Evolutionary conservation across 306 rosid genomes (phyloP).

Genomic region (Pyrus bretschneideri): DNA sequence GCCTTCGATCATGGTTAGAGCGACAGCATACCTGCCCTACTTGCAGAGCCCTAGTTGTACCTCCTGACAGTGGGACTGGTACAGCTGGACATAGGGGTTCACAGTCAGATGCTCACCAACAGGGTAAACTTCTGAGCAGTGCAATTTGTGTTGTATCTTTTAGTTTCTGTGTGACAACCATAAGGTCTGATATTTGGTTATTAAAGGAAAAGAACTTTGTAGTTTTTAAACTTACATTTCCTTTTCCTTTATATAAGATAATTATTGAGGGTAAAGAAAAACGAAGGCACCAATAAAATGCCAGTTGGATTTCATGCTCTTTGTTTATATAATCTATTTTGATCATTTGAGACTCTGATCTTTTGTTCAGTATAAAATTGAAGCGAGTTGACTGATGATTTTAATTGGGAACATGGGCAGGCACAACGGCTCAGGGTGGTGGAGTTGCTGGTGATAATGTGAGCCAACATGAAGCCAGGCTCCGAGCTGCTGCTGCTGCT

Average conservation of each 20-base stretch:
- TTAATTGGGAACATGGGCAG: conserved; percentile 33
- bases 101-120: conserved; percentile 56
- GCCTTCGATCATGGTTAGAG: conserved; percentile 99
- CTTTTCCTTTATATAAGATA: background rate
- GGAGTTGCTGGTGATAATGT: conserved; percentile 40
- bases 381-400: conserved; percentile 14
- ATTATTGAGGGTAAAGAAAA: background rate
- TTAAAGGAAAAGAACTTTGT: background rate
- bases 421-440: conserved; percentile 45
- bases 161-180: background rate
- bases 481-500: conserved; percentile 90
- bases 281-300: background rate
- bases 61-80: conserved; percentile 69
- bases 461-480: conserved; percentile 79
- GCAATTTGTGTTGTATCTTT: background rate
- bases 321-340: background rate
- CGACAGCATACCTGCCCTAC: conserved; percentile 98
- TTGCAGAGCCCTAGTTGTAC: conserved; percentile 94
- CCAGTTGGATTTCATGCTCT: background rate
- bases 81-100: conserved; percentile 56
- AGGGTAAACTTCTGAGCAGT: conserved; percentile 36
- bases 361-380: background rate
- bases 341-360: background rate
- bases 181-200: background rate
- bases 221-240: background rate